Conservation (phyloP, 305 asterid genomes). For the Solanum hybrid region DNA sequence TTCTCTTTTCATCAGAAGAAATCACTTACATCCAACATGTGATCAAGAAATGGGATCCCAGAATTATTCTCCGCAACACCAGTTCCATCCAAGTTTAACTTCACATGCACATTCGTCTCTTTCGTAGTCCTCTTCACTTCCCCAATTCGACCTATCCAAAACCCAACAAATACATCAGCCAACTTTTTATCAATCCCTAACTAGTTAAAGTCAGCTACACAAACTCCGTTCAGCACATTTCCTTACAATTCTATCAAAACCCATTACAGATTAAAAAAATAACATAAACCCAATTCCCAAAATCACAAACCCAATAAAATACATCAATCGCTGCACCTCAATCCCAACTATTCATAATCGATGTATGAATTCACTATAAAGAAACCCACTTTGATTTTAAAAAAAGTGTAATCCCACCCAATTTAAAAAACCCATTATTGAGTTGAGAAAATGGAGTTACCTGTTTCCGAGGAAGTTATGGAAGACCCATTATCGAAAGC, state of each 20-base stretch:
- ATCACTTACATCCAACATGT: conserved; percentile 75
- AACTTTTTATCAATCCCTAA: neutral
- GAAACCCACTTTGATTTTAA: neutral
- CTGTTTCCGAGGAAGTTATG: conserved; percentile 17
- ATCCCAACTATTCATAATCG: neutral
- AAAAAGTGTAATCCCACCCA: neutral
- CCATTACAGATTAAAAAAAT: neutral
- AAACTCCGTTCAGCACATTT: neutral
- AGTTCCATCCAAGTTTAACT: conserved; percentile 77
- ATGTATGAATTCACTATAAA: neutral
- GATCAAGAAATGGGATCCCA: conserved; percentile 93
- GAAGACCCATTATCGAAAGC: conserved; percentile 44
- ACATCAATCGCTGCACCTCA: neutral
- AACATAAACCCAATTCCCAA: neutral
- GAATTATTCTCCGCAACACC: conserved; percentile 70
- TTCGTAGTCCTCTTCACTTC: conserved; percentile 85
- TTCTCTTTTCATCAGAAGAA: neutral
- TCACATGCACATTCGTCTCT: conserved; percentile 85
- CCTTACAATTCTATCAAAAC: neutral
- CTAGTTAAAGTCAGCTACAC: neutral
- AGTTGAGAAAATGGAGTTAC: conserved; percentile 12
- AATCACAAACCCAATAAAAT: neutral
- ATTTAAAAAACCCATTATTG: neutral
- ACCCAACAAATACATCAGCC: neutral
- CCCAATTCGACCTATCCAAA: conserved; percentile 49